Evolutionary conservation across 345 rosid genomes (phyloP).

Genomic region (Arabidopsis thaliana): DNA sequence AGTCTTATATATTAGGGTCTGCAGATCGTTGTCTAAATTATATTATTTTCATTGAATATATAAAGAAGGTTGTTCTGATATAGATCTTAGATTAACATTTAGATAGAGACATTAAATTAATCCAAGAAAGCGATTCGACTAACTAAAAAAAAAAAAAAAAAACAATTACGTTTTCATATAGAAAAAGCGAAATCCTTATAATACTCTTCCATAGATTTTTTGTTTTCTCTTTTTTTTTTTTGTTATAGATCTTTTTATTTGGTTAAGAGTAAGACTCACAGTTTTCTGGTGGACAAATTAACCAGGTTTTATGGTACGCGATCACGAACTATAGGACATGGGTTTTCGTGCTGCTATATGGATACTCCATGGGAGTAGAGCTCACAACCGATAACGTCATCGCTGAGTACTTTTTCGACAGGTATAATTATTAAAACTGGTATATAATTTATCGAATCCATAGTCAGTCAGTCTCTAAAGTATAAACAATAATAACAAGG

Average conservation of each 20-base stretch:
- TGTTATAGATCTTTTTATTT: not conserved
- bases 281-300: not conserved
- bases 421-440: conserved; percentile 33
- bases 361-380: conserved; percentile 91
- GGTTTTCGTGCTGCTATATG: conserved; percentile 86
- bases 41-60: not conserved
- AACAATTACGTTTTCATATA: conserved; percentile 4
- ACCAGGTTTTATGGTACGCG: conserved; percentile 84
- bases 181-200: not conserved
- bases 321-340: conserved; percentile 87
- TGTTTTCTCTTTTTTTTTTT: not conserved
- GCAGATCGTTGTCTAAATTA: conserved; percentile 11
- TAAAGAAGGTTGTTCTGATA: conserved; percentile 8
- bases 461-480: no score
- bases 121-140: not conserved
- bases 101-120: not conserved
- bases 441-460: not conserved
- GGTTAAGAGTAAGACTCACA: not conserved
- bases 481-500: not conserved
- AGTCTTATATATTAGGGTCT: not conserved
- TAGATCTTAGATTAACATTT: conserved; percentile 8
- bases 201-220: not conserved
- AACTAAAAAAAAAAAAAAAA: not conserved
- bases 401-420: conserved; percentile 83
- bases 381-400: conserved; percentile 77